phyloP scores from a whole-genome alignment of 805 yeast genomes.

The Priceomyces castillae region DNA sequence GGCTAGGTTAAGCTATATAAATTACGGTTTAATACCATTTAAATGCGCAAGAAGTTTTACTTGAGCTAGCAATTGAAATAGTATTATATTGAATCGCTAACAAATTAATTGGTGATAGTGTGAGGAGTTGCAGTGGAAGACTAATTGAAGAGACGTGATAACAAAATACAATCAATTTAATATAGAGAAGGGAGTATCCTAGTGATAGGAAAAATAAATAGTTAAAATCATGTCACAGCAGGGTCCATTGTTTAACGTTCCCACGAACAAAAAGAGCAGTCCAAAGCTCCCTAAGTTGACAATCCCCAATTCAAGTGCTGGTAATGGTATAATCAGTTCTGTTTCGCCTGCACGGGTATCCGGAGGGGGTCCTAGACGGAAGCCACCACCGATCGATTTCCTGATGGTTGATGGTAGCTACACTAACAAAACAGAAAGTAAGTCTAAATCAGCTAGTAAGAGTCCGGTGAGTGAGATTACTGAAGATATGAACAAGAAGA shows the following conservation, averaged over 20 bases:
- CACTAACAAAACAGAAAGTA: conserved; percentile 9
- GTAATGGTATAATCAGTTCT: background rate
- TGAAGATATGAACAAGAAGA: conserved; percentile 4
- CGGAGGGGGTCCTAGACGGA: conserved; percentile 20
- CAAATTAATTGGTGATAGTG: too few species aligned
- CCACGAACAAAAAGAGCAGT: conserved; percentile 24
- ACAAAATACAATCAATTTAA: too few species aligned
- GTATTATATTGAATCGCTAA: too few species aligned
- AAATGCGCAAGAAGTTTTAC: background rate
- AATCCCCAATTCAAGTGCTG: conserved; percentile 21
- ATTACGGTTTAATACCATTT: background rate
- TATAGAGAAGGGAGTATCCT: too few species aligned
- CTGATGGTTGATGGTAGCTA: conserved; percentile 29
- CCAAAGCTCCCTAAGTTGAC: conserved; percentile 23
- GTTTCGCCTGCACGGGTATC: background rate
- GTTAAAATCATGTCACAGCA: conserved; percentile 12
- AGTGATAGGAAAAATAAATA: background rate
- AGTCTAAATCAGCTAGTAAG: conserved; percentile 5
- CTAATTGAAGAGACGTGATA: too few species aligned
- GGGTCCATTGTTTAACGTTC: conserved; percentile 34
- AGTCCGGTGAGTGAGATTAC: conserved; percentile 7
- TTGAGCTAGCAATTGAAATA: too few species aligned
- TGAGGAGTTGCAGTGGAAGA: too few species aligned
- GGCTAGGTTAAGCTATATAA: background rate
- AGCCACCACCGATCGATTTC: conserved; percentile 45